A percentile compares a stretch with the other conserved stretches of the same genome.
Evolutionary conservation across 108 stramenopile genomes (phyloP).

Genomic region (Nitzschia sp.): DNA sequence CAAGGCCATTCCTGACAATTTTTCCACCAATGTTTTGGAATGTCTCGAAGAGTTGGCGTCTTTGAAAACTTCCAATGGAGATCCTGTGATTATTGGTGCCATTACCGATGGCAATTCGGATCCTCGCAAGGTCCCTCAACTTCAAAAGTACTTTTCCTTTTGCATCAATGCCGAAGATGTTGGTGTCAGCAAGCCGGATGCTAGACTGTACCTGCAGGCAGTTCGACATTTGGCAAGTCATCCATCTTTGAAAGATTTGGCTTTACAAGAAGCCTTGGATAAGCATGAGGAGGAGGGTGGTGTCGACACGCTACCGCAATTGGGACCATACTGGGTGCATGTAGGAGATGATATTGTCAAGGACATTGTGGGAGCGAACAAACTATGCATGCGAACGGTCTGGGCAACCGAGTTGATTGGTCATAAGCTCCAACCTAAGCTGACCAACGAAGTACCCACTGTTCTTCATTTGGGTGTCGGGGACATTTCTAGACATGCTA

Average conservation of each 20-base stretch:
- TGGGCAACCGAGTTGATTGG: constrained; percentile 69
- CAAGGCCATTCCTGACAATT: constrained; percentile 57
- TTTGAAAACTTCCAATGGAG: constrained; percentile 13
- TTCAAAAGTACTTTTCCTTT: constrained; percentile 67
- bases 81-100: constrained; percentile 68
- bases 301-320: not conserved
- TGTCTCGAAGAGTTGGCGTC: constrained; percentile 39
- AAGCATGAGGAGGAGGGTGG: not conserved
- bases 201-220: constrained; percentile 63
- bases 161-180: constrained; percentile 76
- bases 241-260: constrained; percentile 28
- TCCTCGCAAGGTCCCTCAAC: constrained; percentile 43
- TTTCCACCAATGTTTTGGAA: constrained; percentile 47
- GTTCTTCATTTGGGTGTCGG: constrained; percentile 22
- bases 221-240: constrained; percentile 32
- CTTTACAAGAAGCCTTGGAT: constrained; percentile 27
- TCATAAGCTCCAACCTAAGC: constrained; percentile 26
- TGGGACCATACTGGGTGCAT: constrained; percentile 86
- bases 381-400: constrained; percentile 74
- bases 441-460: not conserved
- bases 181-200: constrained; percentile 77
- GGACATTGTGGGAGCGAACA: constrained; percentile 81
- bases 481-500: constrained; percentile 49
- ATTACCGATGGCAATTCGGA: constrained; percentile 89
- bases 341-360: constrained; percentile 86